phyloP scores from a whole-genome alignment of 2,329 filamentous ascomycete genomes.

The Plectosphaerella cucumerina region DNA sequence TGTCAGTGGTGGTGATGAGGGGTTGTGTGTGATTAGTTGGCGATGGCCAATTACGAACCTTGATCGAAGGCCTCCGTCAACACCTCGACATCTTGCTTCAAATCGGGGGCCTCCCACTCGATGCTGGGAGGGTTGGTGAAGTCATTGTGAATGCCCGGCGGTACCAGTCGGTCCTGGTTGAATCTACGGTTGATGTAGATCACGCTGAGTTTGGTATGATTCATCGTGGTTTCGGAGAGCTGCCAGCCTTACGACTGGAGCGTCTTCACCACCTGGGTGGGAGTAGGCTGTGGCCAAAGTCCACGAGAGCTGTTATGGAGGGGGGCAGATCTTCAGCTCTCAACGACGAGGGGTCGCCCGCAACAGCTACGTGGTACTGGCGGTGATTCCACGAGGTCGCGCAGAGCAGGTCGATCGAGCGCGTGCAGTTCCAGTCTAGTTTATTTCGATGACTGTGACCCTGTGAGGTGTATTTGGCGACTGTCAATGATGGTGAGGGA shows the following conservation, averaged over 20 bases:
- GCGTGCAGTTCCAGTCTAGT: no score
- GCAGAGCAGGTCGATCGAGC: no score
- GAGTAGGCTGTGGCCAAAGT: constrained; percentile 15
- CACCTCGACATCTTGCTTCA: constrained; percentile 42
- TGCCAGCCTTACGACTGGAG: constrained; percentile 59
- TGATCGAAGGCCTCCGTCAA: constrained; percentile 51
- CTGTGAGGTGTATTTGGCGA: no score
- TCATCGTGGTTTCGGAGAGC: constrained; percentile 53
- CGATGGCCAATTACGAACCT: constrained; percentile 34
- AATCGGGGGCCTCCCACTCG: constrained; percentile 32
- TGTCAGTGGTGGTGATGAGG: constrained; percentile 1
- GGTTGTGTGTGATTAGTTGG: not conserved
- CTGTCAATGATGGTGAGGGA: no score
- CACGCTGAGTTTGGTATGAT: constrained; percentile 52
- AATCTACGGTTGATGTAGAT: constrained; percentile 57
- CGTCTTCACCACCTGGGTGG: constrained; percentile 43
- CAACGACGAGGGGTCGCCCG: no score
- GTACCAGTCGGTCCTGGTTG: constrained; percentile 39
- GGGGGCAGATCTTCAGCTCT: no score
- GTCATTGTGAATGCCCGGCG: constrained; percentile 16
- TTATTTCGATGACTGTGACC: no score
- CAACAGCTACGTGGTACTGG: no score
- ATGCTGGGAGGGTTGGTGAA: constrained; percentile 14
- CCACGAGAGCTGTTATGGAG: no score
- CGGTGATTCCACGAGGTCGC: no score